Evolutionary conservation across 352 stramenopile genomes (phyloP), one percentile per base, ranked within the genome.

Genomic region (Phytopythium ostracodes): DNA sequence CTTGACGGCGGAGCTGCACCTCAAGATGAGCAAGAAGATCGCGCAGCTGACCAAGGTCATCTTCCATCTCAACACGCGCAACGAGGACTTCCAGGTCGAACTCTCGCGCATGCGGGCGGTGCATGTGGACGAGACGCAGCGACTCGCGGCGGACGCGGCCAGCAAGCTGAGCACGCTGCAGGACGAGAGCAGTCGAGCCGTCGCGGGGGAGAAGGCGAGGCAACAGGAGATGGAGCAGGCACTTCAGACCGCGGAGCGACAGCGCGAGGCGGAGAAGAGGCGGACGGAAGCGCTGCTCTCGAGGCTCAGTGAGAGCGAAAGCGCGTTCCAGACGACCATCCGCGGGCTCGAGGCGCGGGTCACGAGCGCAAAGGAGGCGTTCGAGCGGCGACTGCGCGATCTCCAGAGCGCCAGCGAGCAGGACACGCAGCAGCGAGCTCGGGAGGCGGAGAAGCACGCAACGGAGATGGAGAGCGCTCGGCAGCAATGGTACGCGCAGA

Each of bases 1-100:
- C 31, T 46, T 62, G 60, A 53, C 60, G 33, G 75, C 71, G 4
- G 88, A 96, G 56, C 62, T 97, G 65, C 89, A 97, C 57, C 75
- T 96, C 46, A 97, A 97, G 70, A 97, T 97, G 91, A 96, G 87
- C 75, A 97, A 97, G 75, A 97, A 98, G 76, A 92, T 98, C 61
- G 91, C 92, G 53, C 91, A 97, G 83, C 77, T 98, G 24, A 98
- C 92, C 29, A 97, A 97, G 67, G 92, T 97, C 38, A 96, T 97
- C 57, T 97, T 97, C 77, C 91, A 97, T 64, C 77, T 98, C 54
- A 98, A 98, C 70, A 97, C 91, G 4, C 88, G 90, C 65, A 98
- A 98, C 64, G 89, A 98, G 63, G 91, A 98, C 67, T 87, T 89
- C 36, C 73, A 93, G 66, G 69, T 66, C n/a, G 86, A 91, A 66